phyloP scores from a whole-genome alignment of 1,284 basidiomycete genomes.

The Fistulinella cinereoalba region DNA sequence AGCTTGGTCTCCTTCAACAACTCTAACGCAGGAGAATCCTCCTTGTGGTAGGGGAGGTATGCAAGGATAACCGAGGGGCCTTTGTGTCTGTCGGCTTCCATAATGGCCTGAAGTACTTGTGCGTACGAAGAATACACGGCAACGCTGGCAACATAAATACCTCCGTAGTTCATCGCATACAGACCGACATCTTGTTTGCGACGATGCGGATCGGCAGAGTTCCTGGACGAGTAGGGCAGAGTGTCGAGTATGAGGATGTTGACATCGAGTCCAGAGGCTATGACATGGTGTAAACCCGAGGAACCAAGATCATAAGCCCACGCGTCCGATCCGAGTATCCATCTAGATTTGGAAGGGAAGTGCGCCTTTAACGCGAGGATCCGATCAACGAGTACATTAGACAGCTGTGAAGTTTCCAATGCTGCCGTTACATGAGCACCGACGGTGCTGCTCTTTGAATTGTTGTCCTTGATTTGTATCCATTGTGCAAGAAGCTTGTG shows the following conservation, averaged over 20 bases:
- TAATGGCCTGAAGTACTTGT: conserved; percentile 89
- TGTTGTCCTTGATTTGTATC: conserved; percentile 67
- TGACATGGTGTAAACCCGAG: conserved; percentile 94
- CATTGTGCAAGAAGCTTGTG: conserved; percentile 74
- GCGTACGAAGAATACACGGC: conserved; percentile 96
- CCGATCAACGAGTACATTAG: conserved; percentile 48
- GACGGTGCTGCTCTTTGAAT: conserved; percentile 55
- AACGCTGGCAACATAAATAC: conserved; percentile 93
- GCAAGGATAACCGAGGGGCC: conserved; percentile 94
- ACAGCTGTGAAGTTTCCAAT: conserved; percentile 47
- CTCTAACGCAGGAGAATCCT: conserved; percentile 79
- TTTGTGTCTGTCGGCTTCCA: conserved; percentile 88
- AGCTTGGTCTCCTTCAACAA: conserved; percentile 96
- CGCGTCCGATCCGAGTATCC: conserved; percentile 97
- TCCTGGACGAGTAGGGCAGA: conserved; percentile 79
- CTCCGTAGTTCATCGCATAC: conserved; percentile 98
- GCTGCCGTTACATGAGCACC: conserved; percentile 58
- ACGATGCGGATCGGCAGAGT: conserved; percentile 64
- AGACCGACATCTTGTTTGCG: conserved; percentile 92
- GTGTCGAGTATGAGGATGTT: conserved; percentile 97
- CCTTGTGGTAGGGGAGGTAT: conserved; percentile 86
- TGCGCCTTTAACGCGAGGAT: conserved; percentile 61
- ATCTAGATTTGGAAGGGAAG: conserved; percentile 71
- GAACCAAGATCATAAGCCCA: conserved; percentile 98
- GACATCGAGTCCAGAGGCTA: conserved; percentile 87